Evolutionary conservation across 345 rosid genomes (phyloP), one percentile per base, ranked within the genome.

Genomic region (Eucalyptus regnans): DNA sequence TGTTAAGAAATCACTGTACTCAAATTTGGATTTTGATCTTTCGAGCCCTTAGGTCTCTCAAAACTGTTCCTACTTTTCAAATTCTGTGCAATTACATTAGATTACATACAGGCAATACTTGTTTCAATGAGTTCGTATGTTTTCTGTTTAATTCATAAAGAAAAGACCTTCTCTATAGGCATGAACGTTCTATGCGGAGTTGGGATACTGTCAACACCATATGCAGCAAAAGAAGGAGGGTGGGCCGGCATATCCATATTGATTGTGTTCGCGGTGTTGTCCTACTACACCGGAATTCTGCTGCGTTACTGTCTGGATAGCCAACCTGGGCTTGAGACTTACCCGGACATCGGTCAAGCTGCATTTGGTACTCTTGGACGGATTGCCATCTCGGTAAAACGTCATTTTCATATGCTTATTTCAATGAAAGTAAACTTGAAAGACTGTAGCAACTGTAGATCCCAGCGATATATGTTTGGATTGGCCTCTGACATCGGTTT

Each of bases 141-240:
- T 76, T 76, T 76, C 7, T 76, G 84, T 76, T 20, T 76, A 76
- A 76, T 76, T 76, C 48, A 20, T 41, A 5, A 41, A 22, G 20
- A 22, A 23, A 56, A 20, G 6, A 71, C 48, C 84, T 76, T 76
- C 84, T 86, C 85, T 90, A 93, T 91, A 96, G 98, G 99, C 46
- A 90, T 97, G 90, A 97, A 97, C 93, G 99, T 97, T 86, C 90
- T 97, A 68, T 97, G 99, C 90, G 99, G 99, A 89, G 99, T 97
- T 86, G 99, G 99, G 87, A 94, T 97, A 86, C 94, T 97, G 58
- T 97, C 99, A 4, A 97, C 99, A 44, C 95, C 99, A 31, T 97
- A 92, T 92, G 99, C 99, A 71, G 96, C 96, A 44, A 96, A 94
- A 90, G 96, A 96, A 95, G 99, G 98, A 89, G 99, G 99, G 91